phyloP scores from a whole-genome alignment of 805 yeast species.

The Yamadazyma tumulicola region DNA sequence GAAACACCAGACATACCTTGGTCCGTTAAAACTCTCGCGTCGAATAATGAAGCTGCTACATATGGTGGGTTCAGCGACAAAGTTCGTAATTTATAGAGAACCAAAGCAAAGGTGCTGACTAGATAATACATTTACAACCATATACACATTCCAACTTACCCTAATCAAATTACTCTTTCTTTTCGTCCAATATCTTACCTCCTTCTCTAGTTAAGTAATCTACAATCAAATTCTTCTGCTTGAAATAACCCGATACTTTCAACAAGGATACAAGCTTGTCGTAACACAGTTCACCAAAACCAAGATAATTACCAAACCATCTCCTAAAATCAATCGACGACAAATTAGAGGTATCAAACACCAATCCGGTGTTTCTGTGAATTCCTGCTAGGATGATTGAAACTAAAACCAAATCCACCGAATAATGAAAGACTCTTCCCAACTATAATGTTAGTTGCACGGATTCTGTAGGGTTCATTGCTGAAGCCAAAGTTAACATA shows the following conservation, averaged over 20 bases:
- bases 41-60: no score
- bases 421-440: slow-evolving; percentile 65
- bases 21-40: slow-evolving; percentile 1
- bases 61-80: no score
- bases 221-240: slow-evolving; percentile 35
- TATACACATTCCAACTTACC: neutral
- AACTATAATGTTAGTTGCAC: slow-evolving; percentile 38
- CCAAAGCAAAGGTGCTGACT: no score
- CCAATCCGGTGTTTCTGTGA: slow-evolving; percentile 76
- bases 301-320: slow-evolving; percentile 50
- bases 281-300: slow-evolving; percentile 60
- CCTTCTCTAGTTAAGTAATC: slow-evolving; percentile 35
- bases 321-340: slow-evolving; percentile 45
- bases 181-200: slow-evolving; percentile 18
- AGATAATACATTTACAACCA: neutral
- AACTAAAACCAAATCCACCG: slow-evolving; percentile 72
- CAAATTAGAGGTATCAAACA: slow-evolving; percentile 47
- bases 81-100: no score
- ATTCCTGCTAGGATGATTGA: slow-evolving; percentile 85
- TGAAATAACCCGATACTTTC: slow-evolving; percentile 49
- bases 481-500: no score
- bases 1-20: slow-evolving; percentile 5
- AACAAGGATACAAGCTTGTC: slow-evolving; percentile 45
- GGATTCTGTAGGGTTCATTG: neutral
- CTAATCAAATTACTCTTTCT: slow-evolving; percentile 7